phyloP scores from a whole-genome alignment of 2,329 filamentous ascomycete species.

The Cylindrodendrum hubeiense region DNA sequence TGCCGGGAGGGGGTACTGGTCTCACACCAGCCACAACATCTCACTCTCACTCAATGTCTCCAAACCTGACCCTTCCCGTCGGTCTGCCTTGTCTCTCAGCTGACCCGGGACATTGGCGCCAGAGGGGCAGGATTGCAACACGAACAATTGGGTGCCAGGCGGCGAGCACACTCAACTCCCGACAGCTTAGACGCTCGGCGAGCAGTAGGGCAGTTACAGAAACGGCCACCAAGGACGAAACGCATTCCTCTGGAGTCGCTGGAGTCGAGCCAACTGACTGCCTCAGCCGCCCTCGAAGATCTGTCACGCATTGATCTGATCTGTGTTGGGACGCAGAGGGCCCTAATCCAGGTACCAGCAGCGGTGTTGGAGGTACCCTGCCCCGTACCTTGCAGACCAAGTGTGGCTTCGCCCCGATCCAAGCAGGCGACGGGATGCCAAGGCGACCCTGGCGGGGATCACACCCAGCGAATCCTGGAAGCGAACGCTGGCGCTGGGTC shows the following conservation, averaged over 20 bases:
- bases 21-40: neutral
- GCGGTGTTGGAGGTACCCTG: neutral
- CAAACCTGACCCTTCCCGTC: neutral
- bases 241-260: constrained; percentile 4
- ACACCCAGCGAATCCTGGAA: constrained; percentile 24
- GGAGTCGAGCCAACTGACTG: neutral
- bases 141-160: neutral
- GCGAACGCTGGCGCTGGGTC: constrained; percentile 16
- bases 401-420: constrained; percentile 18
- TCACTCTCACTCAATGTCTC: constrained; percentile 4
- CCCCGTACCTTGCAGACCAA: constrained; percentile 15
- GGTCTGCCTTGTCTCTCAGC: neutral
- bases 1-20: neutral
- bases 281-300: constrained; percentile 5
- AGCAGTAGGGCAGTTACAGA: neutral
- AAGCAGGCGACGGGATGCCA: constrained; percentile 5
- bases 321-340: constrained; percentile 4
- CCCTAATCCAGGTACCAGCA: neutral
- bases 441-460: neutral
- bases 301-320: constrained; percentile 23
- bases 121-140: neutral
- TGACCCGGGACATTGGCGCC: neutral
- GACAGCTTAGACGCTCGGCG: neutral
- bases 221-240: neutral
- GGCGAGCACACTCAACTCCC: neutral